Conservation (phyloP, 805 yeast genomes). For the Starmerella asiatica region DNA sequence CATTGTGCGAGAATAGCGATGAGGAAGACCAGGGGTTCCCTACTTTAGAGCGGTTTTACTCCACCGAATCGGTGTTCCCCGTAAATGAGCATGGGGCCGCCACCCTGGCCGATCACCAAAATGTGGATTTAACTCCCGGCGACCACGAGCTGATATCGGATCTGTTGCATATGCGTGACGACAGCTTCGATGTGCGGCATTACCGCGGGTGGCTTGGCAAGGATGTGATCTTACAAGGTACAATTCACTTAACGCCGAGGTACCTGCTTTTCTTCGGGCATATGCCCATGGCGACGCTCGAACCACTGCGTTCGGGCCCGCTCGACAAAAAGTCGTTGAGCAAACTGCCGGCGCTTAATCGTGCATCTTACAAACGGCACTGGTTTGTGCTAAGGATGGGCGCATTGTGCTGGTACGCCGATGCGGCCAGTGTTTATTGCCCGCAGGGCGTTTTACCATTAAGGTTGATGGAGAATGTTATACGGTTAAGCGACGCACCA, state of each 20-base stretch:
- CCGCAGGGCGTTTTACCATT: constrained; percentile 68
- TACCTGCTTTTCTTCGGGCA: constrained; percentile 65
- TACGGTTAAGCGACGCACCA: constrained; percentile 29
- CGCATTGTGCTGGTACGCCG: constrained; percentile 52
- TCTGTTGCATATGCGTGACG: constrained; percentile 1
- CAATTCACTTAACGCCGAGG: constrained; percentile 53
- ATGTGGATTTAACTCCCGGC: neutral
- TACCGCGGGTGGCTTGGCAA: constrained; percentile 49
- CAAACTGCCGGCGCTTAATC: constrained; percentile 23
- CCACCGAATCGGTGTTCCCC: neutral
- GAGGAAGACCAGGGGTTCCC: neutral
- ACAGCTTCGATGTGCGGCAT: constrained; percentile 1
- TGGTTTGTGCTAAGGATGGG: constrained; percentile 72
- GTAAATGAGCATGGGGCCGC: neutral
- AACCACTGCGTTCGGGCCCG: constrained; percentile 37
- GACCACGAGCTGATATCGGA: neutral
- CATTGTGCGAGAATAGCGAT: too few species aligned
- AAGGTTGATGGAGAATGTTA: constrained; percentile 47
- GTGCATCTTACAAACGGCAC: constrained; percentile 35
- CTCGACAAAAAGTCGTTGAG: constrained; percentile 31
- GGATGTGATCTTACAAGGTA: constrained; percentile 79
- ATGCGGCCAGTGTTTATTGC: constrained; percentile 70
- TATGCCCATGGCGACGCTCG: constrained; percentile 43
- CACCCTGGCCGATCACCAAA: neutral
- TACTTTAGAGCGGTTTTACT: neutral